Base-by-base conservation (phyloP, 352 stramenopile species). In the Pythium vanterpoolii region DNA sequence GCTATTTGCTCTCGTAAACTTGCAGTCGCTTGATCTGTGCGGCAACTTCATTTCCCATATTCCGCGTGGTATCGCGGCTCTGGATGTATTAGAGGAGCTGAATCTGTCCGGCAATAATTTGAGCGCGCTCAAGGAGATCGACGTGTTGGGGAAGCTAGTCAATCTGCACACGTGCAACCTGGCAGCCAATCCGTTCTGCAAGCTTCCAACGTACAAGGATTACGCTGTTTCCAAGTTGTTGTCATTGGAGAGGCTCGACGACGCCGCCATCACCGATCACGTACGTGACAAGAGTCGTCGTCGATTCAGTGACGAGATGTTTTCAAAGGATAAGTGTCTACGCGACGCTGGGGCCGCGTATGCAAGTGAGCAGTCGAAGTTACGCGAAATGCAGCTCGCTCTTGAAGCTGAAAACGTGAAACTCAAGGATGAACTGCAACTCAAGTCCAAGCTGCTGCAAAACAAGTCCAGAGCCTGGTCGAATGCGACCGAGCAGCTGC, bases 391-490 rank as follows among this genome's bases (percentile, higher is more conserved):
- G 3, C 79, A 86, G 40, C 78, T 69, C 23, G 77, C 68, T 11
- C 69, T 94, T 2, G 80, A 90, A 59, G 83, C 77, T 1, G 85
- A 94, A 39, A 94, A 93, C 28, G 34, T 79, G 44, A 70, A 79
- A 0, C 69, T 94, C 9, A 88, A 87, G 63, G 79, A 76, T 11
- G 85, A 94, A 39, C 53, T 94, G 27, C 72, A 90, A 31, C 71
- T 93, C 46, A 94, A 94, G 62, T 89, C 80, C 9, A 87, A 90
- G 60, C 60, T 94, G 19, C 52, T 94, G 18, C 77, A 86, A 31
- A 94, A 94, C 52, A 94, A 94, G 49, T 91, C 83, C 3, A 82
- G 79, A 39, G 85, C 83, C 10, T 94, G 83, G 85, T 92, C 85
- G 0, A 86, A 62, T 31, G 85, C 85, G 7, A 94, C 81, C 0